Percentiles rank a stretch among this genome's conserved stretches.
phyloP scores from a whole-genome alignment of 768 basidiomycete species.

The Clavulina sp. region DNA sequence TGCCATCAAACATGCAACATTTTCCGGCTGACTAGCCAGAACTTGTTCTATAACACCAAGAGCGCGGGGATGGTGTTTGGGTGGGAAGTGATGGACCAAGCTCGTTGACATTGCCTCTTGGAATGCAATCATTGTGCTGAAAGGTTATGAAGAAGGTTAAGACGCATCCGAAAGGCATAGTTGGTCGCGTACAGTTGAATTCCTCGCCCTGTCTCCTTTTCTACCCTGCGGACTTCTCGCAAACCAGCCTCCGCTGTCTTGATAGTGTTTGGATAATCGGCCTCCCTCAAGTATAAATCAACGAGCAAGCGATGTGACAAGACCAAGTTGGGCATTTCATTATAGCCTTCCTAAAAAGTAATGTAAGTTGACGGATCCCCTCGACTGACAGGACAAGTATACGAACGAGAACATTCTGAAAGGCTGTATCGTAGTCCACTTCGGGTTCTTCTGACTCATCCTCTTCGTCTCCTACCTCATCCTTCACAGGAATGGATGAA shows the following conservation, averaged over 20 bases:
- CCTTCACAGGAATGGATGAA: slow-evolving; percentile 26
- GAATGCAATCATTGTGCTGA: slow-evolving; percentile 50
- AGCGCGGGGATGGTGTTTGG: slow-evolving; percentile 76
- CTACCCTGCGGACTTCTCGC: slow-evolving; percentile 32
- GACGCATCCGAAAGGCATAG: not conserved
- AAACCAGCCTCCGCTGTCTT: slow-evolving; percentile 57
- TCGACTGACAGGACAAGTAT: not conserved
- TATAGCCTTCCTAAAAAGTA: slow-evolving; percentile 35
- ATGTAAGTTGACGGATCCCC: not conserved
- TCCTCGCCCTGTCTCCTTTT: slow-evolving; percentile 38
- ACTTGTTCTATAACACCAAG: slow-evolving; percentile 55
- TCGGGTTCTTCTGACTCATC: slow-evolving; percentile 18
- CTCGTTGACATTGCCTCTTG: slow-evolving; percentile 56
- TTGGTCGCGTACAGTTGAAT: not conserved
- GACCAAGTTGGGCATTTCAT: slow-evolving; percentile 34
- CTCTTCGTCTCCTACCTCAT: slow-evolving; percentile 27
- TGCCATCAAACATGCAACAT: slow-evolving; percentile 51
- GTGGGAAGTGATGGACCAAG: slow-evolving; percentile 71
- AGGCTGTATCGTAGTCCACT: slow-evolving; percentile 35
- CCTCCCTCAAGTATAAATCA: slow-evolving; percentile 45
- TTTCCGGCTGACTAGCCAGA: slow-evolving; percentile 40
- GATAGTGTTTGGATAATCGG: slow-evolving; percentile 59
- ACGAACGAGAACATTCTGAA: slow-evolving; percentile 45
- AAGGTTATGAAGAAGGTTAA: not conserved
- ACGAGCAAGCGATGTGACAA: slow-evolving; percentile 49